A percentile compares a stretch with the other conserved stretches of the same genome.
phyloP scores from a whole-genome alignment of 2,329 filamentous ascomycete genomes.

The Hirsutella rhossiliensis region DNA sequence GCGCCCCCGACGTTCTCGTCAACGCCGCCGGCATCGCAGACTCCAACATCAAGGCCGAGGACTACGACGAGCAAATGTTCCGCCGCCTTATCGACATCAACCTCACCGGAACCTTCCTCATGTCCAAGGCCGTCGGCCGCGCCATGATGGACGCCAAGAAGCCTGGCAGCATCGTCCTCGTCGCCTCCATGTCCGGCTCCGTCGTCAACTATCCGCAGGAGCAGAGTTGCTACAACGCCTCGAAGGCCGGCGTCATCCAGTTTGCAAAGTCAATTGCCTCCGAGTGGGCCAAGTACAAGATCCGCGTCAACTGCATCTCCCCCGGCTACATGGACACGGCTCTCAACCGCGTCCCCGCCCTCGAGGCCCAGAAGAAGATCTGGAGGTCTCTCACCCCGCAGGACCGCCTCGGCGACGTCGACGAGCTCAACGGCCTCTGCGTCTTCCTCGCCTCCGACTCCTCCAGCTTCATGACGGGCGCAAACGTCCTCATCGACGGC shows the following conservation, averaged over 20 bases:
- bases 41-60: conserved; percentile 74
- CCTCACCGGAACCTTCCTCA: conserved; percentile 66
- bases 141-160: conserved; percentile 62
- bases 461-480: conserved; percentile 65
- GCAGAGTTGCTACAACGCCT: conserved; percentile 74
- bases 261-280: conserved; percentile 70
- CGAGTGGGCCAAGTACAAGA: conserved; percentile 72
- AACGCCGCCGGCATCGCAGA: conserved; percentile 73
- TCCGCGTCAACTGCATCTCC: conserved; percentile 75
- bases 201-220: conserved; percentile 82
- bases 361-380: conserved; percentile 73
- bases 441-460: conserved; percentile 66
- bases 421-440: conserved; percentile 67
- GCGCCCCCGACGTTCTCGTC: conserved; percentile 62
- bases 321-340: conserved; percentile 83
- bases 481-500: conserved; percentile 60
- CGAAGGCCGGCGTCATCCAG: conserved; percentile 69
- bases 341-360: conserved; percentile 63
- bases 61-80: conserved; percentile 65
- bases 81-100: conserved; percentile 73
- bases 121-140: conserved; percentile 59
- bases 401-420: conserved; percentile 57
- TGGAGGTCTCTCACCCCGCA: conserved; percentile 66
- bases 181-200: conserved; percentile 71
- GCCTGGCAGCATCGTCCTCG: conserved; percentile 62